Base-by-base conservation (phyloP, 257 asterid species). In the Avicennia marina region DNA sequence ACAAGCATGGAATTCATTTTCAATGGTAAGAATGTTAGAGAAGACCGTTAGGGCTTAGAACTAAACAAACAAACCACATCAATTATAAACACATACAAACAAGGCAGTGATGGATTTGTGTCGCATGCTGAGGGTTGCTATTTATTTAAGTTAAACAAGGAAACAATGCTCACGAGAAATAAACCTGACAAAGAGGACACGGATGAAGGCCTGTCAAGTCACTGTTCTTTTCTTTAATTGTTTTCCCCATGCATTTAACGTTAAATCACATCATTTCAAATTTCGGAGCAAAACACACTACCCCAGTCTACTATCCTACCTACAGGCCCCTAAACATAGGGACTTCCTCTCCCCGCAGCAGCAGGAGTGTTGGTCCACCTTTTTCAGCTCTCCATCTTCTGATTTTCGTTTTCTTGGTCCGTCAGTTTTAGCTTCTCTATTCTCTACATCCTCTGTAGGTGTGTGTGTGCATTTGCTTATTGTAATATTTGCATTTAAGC, bases 191-290 rank as follows among this genome's bases (percentile, higher is more conserved):
- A 76, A 18, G 47, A 39, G 33, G 40, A 17, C 24, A 61, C 54
- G 19, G 71, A 62, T 44, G 38, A 68, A 73, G 67, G 81, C 67
- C 39, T 60, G 90, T 82, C 82, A 71, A 73, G 82, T 82, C 86
- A 77, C 75, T 82, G 81, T 73, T 72, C 20, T 66, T 53, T 42
- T 79, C 59, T 60, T 9, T 44, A 20, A 43, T 38, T 20, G 24
- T 53, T 42, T 46, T 48, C 39, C 45, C 43, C 19, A 70, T 62
- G 74, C 58, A 63, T 68, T 81, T 66, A 78, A 69, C 72, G 72
- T 74, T 60, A 68, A 72, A 77, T 79, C 90, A 72, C 82, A 77
- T 79, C 90, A 64, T 56, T 63, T 74, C 82, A 66, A 73, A 63
- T 7, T 51, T 63, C 71, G 59, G 50, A 55, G 12, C 39, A 29